These are phyloP conservation scores for Calocera viscosa DNA, from an alignment of 768 basidiomycete genomes.

Conservation along the genomic window DNA sequence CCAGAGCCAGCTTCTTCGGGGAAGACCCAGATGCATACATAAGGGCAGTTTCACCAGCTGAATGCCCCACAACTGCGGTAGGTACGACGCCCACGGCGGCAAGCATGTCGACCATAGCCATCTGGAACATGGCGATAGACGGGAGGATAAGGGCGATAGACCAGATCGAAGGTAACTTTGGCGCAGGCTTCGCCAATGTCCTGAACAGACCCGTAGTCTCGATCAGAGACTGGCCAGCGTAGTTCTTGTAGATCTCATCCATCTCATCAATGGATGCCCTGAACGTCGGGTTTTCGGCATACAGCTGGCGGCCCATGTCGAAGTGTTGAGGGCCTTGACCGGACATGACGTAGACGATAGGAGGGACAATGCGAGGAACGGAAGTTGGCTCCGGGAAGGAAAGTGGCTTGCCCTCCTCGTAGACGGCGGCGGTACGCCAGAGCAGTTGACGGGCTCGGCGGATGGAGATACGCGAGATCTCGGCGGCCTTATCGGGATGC, in stretches of 20 bases:
- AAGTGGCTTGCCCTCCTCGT: slow-evolving; percentile 7
- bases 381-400: slow-evolving; percentile 27
- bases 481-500: background rate
- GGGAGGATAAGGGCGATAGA: slow-evolving; percentile 33
- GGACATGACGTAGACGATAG: slow-evolving; percentile 32
- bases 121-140: slow-evolving; percentile 35
- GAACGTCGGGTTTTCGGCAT: slow-evolving; percentile 27
- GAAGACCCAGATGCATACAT: slow-evolving; percentile 36
- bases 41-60: slow-evolving; percentile 38
- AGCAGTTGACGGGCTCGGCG: slow-evolving; percentile 28
- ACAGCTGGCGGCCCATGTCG: slow-evolving; percentile 32
- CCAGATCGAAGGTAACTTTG: slow-evolving; percentile 20
- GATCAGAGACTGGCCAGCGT: slow-evolving; percentile 31
- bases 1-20: slow-evolving; percentile 32
- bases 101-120: slow-evolving; percentile 35
- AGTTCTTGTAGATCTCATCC: slow-evolving; percentile 26
- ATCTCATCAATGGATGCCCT: slow-evolving; percentile 30
- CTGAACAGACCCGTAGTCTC: slow-evolving; percentile 30
- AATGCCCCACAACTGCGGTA: slow-evolving; percentile 35
- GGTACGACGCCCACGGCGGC: slow-evolving; percentile 29
- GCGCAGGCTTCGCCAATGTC: slow-evolving; percentile 12
- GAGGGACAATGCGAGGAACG: slow-evolving; percentile 21
- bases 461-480: slow-evolving; percentile 16
- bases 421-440: slow-evolving; percentile 26
- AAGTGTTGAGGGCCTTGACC: slow-evolving; percentile 34